Evolutionary conservation across 2,329 filamentous ascomycete species (phyloP), one percentile per base, ranked within the genome.

Genomic region (Fusarium poae): DNA sequence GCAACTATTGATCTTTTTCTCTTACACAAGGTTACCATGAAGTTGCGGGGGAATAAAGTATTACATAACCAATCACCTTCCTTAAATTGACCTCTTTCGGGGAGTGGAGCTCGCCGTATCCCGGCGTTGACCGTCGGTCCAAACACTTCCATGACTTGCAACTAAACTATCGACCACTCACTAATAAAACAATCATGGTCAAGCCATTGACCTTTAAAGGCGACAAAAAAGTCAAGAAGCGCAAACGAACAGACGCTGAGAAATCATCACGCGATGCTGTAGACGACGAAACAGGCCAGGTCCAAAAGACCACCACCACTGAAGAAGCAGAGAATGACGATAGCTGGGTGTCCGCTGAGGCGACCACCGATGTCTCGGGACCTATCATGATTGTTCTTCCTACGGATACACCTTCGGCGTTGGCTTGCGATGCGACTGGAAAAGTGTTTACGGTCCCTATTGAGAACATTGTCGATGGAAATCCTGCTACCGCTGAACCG

Each of bases 131-230:
- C 61, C 51, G 50, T 52, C 51, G 50, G 49, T 15, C 48, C 34
- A 40, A 40, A 51, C 13, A 10, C 15, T 15, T n/a, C n/a, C n/a
- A n/a, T 34, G 32, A 34, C 32, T 34, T 34, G 8, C 32, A 55
- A 39, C 48, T n/a, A n/a, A 48, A 39, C 59, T 39, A 57, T 35
- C 62, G 39, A 56, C 48, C 49, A 43, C 15, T 58, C 42, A 43
- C 49, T 13, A 42, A 32, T 40, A 18, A 55, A 29, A 34, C 23
- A 30, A 57, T 23, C 65, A 96, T 96, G 92, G 91, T 97, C 73
- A 97, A 97, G 79, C 90, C 95, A 48, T 87, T 99, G 61, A 85
- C 89, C 49, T 99, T 99, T 86, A 99, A 99, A 82, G 96, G 96
- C 84, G 96, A 99, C 82, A 97, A 97, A 81, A 96, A 96, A 82